Conservation (phyloP, 2,329 filamentous ascomycete genomes). For the Aspergillus neotritici region DNA sequence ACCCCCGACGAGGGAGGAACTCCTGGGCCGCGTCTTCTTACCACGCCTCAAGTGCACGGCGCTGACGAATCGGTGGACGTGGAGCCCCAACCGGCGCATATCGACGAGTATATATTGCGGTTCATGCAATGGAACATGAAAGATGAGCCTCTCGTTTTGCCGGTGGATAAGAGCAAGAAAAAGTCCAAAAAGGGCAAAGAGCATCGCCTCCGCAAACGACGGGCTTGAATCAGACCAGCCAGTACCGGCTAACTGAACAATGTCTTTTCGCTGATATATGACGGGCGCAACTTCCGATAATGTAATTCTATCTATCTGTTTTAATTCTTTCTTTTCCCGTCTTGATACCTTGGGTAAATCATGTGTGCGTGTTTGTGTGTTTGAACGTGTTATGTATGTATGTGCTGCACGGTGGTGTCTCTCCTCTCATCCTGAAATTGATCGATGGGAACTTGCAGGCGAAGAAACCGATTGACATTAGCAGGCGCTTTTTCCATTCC, state of each 20-base stretch:
- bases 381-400: neutral
- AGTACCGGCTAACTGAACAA: no score
- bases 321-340: neutral
- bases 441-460: no score
- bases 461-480: no score
- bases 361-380: neutral
- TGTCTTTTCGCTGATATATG: neutral
- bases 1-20: slow-evolving; percentile 30
- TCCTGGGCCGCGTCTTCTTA: slow-evolving; percentile 8
- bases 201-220: slow-evolving; percentile 38
- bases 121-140: slow-evolving; percentile 58
- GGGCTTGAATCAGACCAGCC: slow-evolving; percentile 2
- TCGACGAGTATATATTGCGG: slow-evolving; percentile 70
- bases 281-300: neutral
- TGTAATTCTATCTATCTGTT: slow-evolving; percentile 8
- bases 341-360: no score
- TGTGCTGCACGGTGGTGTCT: no score
- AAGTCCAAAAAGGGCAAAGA: slow-evolving; percentile 45
- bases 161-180: slow-evolving; percentile 45
- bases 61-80: slow-evolving; percentile 28
- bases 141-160: slow-evolving; percentile 45
- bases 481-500: no score
- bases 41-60: slow-evolving; percentile 15
- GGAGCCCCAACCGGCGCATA: slow-evolving; percentile 50
- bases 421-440: no score